phyloP scores from a whole-genome alignment of 2,329 filamentous ascomycete genomes.

The Metarhizium brunneum region DNA sequence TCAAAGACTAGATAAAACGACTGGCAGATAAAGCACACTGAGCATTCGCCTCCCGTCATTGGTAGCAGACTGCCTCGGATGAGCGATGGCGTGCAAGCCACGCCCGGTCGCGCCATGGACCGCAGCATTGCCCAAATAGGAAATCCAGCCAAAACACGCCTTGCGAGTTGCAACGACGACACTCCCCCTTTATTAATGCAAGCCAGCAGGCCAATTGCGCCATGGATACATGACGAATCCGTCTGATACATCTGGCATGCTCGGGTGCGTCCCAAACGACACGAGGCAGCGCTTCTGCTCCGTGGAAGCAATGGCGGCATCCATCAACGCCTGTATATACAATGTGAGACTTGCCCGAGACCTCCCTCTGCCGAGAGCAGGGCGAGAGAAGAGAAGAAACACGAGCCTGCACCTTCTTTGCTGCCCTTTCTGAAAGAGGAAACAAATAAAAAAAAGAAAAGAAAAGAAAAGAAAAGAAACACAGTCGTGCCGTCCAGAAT shows the following conservation, averaged over 20 bases:
- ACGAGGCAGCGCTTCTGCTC: neutral
- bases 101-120: neutral
- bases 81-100: conserved; percentile 5
- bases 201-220: conserved; percentile 1
- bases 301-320: neutral
- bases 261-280: neutral
- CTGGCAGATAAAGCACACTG: too few relatives aligned
- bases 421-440: too few relatives aligned
- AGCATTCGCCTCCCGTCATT: too few relatives aligned
- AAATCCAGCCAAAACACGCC: neutral
- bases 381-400: too few relatives aligned
- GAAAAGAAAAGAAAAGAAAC: too few relatives aligned
- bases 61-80: neutral
- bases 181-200: neutral
- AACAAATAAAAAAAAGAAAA: too few relatives aligned
- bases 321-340: neutral
- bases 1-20: too few relatives aligned
- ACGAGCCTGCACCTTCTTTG: too few relatives aligned
- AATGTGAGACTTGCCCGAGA: neutral
- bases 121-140: neutral
- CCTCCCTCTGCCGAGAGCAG: neutral
- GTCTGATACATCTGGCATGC: neutral
- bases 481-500: neutral
- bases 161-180: too few relatives aligned
- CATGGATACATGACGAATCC: neutral